Evolutionary conservation across 495 filamentous ascomycete species (phyloP).

Genomic region (Glonium stellatum): DNA sequence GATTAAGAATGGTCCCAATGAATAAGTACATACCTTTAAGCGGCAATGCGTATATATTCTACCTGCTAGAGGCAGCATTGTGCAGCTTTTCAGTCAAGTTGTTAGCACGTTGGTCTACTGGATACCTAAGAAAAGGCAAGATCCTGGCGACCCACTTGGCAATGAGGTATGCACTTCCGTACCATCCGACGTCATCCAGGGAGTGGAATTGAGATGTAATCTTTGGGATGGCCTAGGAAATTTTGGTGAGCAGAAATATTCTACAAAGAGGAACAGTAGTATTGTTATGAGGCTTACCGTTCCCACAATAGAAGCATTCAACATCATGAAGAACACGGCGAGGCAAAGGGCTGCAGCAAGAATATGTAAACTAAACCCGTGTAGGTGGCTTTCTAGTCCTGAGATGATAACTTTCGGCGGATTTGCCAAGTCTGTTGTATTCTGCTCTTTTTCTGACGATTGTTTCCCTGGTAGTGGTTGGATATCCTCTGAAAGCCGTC

Average conservation of each 20-base stretch:
- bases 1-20: too few relatives aligned
- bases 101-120: background rate
- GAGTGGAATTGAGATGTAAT: conserved; percentile 73
- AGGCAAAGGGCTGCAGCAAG: too few relatives aligned
- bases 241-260: conserved; percentile 3
- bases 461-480: too few relatives aligned
- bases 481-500: too few relatives aligned
- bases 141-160: conserved; percentile 1
- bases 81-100: background rate
- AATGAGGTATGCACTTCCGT: conserved; percentile 30
- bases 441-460: too few relatives aligned
- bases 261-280: background rate
- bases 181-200: conserved; percentile 72
- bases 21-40: background rate
- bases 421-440: too few relatives aligned
- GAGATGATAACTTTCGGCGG: too few relatives aligned
- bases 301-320: conserved; percentile 46
- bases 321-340: too few relatives aligned
- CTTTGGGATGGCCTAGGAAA: conserved; percentile 57
- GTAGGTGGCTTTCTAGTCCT: too few relatives aligned
- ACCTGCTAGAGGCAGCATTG: conserved; percentile 5
- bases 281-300: conserved; percentile 35
- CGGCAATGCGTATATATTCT: background rate
- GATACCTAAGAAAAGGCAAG: background rate
- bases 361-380: too few relatives aligned